Percentiles rank a stretch among this genome's conserved stretches.
These are phyloP conservation scores for Yamadazyma ubonensis DNA, from an alignment of 805 yeast genomes.

Conservation along the genomic window DNA sequence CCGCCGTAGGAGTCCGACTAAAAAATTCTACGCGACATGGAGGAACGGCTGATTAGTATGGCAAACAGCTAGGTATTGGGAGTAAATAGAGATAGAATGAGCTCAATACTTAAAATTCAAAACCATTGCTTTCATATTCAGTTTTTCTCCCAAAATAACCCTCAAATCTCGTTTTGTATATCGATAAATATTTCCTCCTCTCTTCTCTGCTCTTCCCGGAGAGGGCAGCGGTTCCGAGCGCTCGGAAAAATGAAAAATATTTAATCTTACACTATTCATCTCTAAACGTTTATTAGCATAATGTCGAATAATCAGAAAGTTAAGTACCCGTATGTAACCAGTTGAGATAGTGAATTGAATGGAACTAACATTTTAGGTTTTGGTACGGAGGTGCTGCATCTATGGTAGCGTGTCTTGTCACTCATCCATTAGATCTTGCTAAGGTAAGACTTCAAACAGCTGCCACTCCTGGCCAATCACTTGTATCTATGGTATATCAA, in stretches of 20 bases:
- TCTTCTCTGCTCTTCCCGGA: slow-evolving; percentile 1
- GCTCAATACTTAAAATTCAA: too few species aligned
- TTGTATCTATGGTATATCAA: slow-evolving; percentile 58
- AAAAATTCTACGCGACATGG: background rate
- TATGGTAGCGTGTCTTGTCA: slow-evolving; percentile 61
- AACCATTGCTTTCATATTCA: too few species aligned
- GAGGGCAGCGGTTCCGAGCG: slow-evolving; percentile 6
- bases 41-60: background rate
- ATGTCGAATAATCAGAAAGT: slow-evolving; percentile 13
- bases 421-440: slow-evolving; percentile 85
- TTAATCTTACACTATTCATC: background rate
- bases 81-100: too few species aligned
- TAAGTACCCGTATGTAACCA: slow-evolving; percentile 15
- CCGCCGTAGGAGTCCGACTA: slow-evolving; percentile 2
- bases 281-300: background rate
- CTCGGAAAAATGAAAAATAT: slow-evolving; percentile 7
- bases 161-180: too few species aligned
- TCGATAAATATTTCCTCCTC: background rate
- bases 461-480: slow-evolving; percentile 57
- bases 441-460: slow-evolving; percentile 87
- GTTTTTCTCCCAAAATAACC: too few species aligned
- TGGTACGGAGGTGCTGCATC: slow-evolving; percentile 74
- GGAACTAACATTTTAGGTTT: slow-evolving; percentile 32
- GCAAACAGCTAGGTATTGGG: too few species aligned
- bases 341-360: background rate